phyloP scores from a whole-genome alignment of 2,329 filamentous ascomycete genomes.

The Fusarium xylarioides region DNA sequence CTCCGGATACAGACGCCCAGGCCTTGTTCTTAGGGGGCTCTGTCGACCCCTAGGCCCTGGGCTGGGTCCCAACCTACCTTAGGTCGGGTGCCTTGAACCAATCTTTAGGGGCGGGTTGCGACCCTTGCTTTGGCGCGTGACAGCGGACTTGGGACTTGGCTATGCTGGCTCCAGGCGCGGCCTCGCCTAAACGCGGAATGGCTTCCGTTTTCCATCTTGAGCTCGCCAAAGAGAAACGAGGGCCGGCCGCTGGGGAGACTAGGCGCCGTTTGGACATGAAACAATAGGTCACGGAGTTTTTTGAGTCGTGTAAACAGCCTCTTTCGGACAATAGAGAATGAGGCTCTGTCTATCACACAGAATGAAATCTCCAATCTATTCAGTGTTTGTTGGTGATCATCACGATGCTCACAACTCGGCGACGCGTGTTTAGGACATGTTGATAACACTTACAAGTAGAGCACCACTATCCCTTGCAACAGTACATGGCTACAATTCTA shows the following conservation, averaged over 20 bases:
- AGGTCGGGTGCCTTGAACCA: slow-evolving; percentile 1
- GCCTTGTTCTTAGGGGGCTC: neutral
- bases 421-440: neutral
- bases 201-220: slow-evolving; percentile 25
- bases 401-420: neutral
- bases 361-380: neutral
- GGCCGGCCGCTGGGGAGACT: neutral
- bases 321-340: neutral
- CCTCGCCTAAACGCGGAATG: slow-evolving; percentile 43
- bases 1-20: slow-evolving; percentile 19
- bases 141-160: slow-evolving; percentile 18
- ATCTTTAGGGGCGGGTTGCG: slow-evolving; percentile 16
- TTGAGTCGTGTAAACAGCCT: neutral
- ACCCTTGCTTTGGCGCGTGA: slow-evolving; percentile 41
- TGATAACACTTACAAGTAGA: neutral
- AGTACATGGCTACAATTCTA: neutral
- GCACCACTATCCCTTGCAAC: neutral
- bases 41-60: slow-evolving; percentile 11
- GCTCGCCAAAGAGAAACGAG: slow-evolving; percentile 8
- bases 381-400: neutral
- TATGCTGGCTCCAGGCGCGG: slow-evolving; percentile 20
- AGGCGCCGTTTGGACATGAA: slow-evolving; percentile 28
- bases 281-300: slow-evolving; percentile 11
- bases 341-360: neutral
- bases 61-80: slow-evolving; percentile 15